Conservation (phyloP, 1,139 yeast species). For the Lizanozyma gosingica region DNA sequence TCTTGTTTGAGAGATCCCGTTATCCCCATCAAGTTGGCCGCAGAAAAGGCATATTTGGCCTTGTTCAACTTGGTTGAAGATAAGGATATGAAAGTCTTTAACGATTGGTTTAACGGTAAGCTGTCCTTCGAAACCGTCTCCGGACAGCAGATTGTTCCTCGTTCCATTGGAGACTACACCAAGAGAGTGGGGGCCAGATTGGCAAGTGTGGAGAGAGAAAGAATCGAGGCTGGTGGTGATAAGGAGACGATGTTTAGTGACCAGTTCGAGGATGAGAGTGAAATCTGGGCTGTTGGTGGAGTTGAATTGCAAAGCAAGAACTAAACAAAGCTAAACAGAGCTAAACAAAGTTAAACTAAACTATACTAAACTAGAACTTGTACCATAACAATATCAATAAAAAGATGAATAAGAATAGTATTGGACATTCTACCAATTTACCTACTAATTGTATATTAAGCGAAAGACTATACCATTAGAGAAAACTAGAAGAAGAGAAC, state of each 20-base stretch:
- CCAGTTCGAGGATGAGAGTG: constrained; percentile 75
- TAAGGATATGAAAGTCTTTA: constrained; percentile 45
- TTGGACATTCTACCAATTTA: too few relatives aligned
- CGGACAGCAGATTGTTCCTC: constrained; percentile 42
- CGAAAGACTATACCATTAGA: too few relatives aligned
- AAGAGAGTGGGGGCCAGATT: constrained; percentile 79
- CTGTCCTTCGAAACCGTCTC: constrained; percentile 25
- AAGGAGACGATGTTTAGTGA: constrained; percentile 79
- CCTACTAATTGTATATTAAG: too few relatives aligned
- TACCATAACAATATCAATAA: too few relatives aligned
- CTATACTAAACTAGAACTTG: too few relatives aligned
- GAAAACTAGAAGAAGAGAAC: too few relatives aligned
- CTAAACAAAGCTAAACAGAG: too few relatives aligned
- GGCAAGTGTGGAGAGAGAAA: constrained; percentile 78
- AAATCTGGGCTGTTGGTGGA: constrained; percentile 83
- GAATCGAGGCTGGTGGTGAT: constrained; percentile 87
- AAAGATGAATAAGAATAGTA: too few relatives aligned
- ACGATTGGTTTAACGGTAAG: constrained; percentile 45
- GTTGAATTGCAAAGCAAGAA: constrained; percentile 29
- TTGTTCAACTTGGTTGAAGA: constrained; percentile 69
- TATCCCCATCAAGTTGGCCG: constrained; percentile 89
- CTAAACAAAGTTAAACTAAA: too few relatives aligned
- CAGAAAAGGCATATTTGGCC: constrained; percentile 82
- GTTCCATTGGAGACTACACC: constrained; percentile 83
- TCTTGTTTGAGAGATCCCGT: constrained; percentile 75